These are phyloP conservation scores for Aspergillus bombycis DNA, from an alignment of 2,329 filamentous ascomycete genomes.

Conservation along the genomic window DNA sequence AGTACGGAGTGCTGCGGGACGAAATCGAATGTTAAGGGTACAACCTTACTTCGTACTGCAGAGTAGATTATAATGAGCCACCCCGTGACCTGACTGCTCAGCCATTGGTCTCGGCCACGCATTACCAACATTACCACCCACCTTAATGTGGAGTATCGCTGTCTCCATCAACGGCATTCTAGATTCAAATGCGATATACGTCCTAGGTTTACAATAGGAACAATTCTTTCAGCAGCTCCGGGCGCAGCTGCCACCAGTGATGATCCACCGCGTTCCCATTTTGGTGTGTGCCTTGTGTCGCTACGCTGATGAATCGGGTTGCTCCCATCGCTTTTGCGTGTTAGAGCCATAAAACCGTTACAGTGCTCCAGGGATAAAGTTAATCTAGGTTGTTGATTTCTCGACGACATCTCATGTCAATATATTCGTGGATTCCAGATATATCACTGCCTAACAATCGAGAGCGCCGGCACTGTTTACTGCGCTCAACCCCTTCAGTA, in stretches of 20 bases:
- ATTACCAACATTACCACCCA: background rate
- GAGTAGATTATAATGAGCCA: background rate
- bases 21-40: too few relatives aligned
- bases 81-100: background rate
- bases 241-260: conserved; percentile 7
- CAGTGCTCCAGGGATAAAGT: background rate
- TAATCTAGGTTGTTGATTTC: background rate
- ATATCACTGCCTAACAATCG: background rate
- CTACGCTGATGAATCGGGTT: conserved; percentile 3
- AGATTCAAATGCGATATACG: background rate
- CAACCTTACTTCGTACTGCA: too few relatives aligned
- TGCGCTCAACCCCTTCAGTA: background rate
- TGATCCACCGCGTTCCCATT: conserved; percentile 3
- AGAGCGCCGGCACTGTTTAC: background rate
- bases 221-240: background rate
- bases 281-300: conserved; percentile 9
- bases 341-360: background rate
- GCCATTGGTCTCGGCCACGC: background rate
- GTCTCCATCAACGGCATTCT: background rate
- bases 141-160: background rate
- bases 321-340: background rate
- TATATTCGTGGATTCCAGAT: background rate
- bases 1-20: too few relatives aligned
- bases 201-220: background rate
- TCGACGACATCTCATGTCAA: background rate